Conservation (phyloP, 768 basidiomycete species). For the Termitomyces sp. region DNA sequence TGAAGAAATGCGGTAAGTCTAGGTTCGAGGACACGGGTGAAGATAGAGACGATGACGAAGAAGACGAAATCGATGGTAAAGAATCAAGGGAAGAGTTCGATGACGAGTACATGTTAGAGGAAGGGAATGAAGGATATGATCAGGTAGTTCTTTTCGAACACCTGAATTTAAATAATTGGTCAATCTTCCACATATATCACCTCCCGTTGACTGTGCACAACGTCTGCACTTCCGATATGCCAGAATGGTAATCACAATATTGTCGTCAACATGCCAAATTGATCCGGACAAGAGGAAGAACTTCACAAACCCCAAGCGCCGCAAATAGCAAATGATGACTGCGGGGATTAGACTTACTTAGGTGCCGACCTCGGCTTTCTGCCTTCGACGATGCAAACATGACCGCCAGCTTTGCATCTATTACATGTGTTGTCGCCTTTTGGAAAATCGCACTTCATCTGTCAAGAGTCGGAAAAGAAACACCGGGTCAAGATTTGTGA, state of each 20-base stretch:
- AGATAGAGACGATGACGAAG: constrained; percentile 18
- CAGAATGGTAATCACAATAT: constrained; percentile 6
- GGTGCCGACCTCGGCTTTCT: constrained; percentile 73
- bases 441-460: constrained; percentile 90
- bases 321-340: constrained; percentile 15
- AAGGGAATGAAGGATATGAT: not conserved
- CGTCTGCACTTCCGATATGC: constrained; percentile 10
- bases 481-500: not conserved
- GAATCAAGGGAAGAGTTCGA: constrained; percentile 14
- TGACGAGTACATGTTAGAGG: constrained; percentile 16
- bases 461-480: constrained; percentile 13
- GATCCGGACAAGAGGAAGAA: constrained; percentile 10
- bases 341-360: constrained; percentile 55
- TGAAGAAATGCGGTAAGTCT: constrained; percentile 33
- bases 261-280: constrained; percentile 7
- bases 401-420: constrained; percentile 67
- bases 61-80: constrained; percentile 16
- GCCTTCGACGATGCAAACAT: constrained; percentile 80
- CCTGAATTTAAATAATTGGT: constrained; percentile 10
- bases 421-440: constrained; percentile 69
- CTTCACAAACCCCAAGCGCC: constrained; percentile 7
- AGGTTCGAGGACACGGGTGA: constrained; percentile 27
- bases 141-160: not conserved
- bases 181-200: constrained; percentile 3
- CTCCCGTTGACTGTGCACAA: constrained; percentile 1